These are phyloP conservation scores for Penicillium manginii DNA, from an alignment of 495 filamentous ascomycete genomes.

Conservation along the genomic window DNA sequence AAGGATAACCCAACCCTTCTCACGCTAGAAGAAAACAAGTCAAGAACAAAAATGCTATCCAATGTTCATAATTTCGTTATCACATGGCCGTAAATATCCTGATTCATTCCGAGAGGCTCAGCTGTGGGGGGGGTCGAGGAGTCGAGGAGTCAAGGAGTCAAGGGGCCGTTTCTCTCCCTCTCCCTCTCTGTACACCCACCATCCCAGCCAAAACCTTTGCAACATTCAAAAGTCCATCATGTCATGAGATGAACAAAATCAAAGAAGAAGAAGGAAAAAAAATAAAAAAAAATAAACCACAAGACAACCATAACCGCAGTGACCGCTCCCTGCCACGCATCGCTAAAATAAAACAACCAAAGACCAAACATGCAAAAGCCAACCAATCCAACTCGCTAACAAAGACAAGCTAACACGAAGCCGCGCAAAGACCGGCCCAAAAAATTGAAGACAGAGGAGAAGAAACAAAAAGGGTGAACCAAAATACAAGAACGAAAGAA, in stretches of 20 bases:
- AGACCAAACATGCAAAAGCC: constrained; percentile 33
- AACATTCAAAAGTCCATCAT: background rate
- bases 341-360: constrained; percentile 12
- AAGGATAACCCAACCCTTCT: constrained; percentile 1
- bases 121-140: too few relatives aligned
- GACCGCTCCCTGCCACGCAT: constrained; percentile 14
- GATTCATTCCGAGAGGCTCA: background rate
- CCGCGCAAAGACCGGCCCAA: background rate
- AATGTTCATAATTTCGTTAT: constrained; percentile 8
- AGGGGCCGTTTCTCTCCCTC: background rate
- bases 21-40: constrained; percentile 9
- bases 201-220: background rate
- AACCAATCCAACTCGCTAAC: constrained; percentile 17
- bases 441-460: background rate
- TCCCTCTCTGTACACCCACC: background rate
- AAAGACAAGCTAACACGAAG: constrained; percentile 27
- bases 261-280: too few relatives aligned
- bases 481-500: constrained; percentile 2
- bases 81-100: constrained; percentile 9
- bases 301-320: constrained; percentile 14
- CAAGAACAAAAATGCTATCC: constrained; percentile 10
- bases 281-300: constrained; percentile 17
- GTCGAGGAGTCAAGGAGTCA: background rate
- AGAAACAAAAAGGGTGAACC: too few relatives aligned
- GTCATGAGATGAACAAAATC: constrained; percentile 14